phyloP scores from a whole-genome alignment of 1,284 basidiomycete genomes.

The Sanghuangporus weigelae region DNA sequence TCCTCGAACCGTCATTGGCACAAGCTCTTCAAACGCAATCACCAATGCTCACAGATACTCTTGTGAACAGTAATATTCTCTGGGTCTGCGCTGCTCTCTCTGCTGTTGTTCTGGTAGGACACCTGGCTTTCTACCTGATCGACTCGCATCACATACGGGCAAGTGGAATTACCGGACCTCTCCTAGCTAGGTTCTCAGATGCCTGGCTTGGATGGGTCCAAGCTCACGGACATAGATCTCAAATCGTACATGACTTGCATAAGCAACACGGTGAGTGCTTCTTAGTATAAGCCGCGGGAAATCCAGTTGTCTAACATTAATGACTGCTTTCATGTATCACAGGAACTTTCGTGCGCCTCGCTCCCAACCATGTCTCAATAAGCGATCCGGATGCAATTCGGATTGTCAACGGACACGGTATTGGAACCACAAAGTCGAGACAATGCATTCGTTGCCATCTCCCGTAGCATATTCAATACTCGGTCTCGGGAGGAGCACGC shows the following conservation, averaged over 20 bases:
- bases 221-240: constrained; percentile 69
- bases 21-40: background rate
- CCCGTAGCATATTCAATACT: constrained; percentile 37
- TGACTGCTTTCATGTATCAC: background rate
- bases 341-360: constrained; percentile 82
- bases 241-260: constrained; percentile 74
- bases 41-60: background rate
- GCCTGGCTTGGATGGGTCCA: constrained; percentile 69
- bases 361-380: constrained; percentile 84
- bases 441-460: constrained; percentile 38
- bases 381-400: constrained; percentile 75
- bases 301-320: background rate
- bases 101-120: constrained; percentile 28
- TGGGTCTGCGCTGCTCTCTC: background rate
- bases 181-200: constrained; percentile 71
- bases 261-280: constrained; percentile 57
- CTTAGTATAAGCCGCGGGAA: background rate
- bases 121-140: constrained; percentile 52
- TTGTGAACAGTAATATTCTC: background rate
- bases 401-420: constrained; percentile 77
- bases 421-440: constrained; percentile 48
- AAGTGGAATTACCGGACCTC: constrained; percentile 61
- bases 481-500: constrained; percentile 47
- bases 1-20: background rate
- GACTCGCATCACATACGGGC: constrained; percentile 55